Conservation (phyloP, 495 filamentous ascomycete genomes). For the Massariosphaeria phaeospora region DNA sequence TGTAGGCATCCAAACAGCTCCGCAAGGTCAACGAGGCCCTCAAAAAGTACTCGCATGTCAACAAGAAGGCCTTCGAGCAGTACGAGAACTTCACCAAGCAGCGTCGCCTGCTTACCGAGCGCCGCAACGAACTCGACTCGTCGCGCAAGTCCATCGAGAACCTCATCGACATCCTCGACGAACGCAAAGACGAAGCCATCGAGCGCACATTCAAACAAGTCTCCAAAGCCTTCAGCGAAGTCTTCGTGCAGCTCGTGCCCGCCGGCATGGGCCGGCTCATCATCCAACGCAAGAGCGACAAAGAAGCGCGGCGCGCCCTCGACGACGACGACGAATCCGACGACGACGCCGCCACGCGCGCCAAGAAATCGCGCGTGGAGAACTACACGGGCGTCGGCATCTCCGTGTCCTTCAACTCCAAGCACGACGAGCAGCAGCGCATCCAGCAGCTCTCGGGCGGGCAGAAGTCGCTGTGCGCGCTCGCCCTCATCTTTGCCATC, state of each 20-base stretch:
- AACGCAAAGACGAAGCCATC: constrained; percentile 91
- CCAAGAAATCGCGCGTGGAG: constrained; percentile 65
- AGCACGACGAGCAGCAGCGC: constrained; percentile 94
- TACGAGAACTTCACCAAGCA: constrained; percentile 95
- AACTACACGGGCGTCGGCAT: constrained; percentile 98
- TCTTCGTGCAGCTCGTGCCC: constrained; percentile 93
- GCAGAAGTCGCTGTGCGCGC: constrained; percentile 95
- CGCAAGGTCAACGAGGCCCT: constrained; percentile 89
- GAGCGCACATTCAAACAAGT: constrained; percentile 98
- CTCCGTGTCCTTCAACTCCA: constrained; percentile 96
- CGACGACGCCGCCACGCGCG: constrained; percentile 47
- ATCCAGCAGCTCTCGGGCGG: constrained; percentile 96
- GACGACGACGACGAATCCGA: constrained; percentile 53
- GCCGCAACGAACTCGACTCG: constrained; percentile 76
- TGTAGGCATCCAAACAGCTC: constrained; percentile 70
- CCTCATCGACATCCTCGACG: constrained; percentile 85
- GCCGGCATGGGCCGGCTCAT: constrained; percentile 86
- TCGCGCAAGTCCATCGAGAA: constrained; percentile 82
- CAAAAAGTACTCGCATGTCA: constrained; percentile 95
- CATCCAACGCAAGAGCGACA: constrained; percentile 86
- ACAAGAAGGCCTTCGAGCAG: constrained; percentile 99
- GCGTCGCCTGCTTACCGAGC: constrained; percentile 73
- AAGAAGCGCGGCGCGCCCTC: constrained; percentile 39
- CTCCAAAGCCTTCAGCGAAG: constrained; percentile 79
- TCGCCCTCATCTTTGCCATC: constrained; percentile 97